Evolutionary conservation across 2,329 filamentous ascomycete genomes (phyloP).

Genomic region (Colletotrichum tamarilloi): DNA sequence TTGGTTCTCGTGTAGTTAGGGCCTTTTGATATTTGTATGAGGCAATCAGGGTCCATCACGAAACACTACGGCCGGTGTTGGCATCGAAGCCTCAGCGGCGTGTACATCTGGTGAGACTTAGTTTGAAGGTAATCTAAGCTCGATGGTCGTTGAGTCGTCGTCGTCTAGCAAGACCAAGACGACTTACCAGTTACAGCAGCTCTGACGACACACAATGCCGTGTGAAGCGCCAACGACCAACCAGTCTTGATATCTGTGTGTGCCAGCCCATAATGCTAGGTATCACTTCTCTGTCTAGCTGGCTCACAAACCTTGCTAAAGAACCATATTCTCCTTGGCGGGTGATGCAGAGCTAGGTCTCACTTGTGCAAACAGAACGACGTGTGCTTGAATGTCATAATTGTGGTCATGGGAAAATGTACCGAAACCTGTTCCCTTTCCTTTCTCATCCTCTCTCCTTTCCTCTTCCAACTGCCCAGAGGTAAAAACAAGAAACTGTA

Average conservation of each 20-base stretch:
- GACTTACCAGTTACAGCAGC: no score
- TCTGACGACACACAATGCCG: background rate
- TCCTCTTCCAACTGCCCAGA: background rate
- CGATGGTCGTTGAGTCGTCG: no score
- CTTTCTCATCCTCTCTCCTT: background rate
- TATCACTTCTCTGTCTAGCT: background rate
- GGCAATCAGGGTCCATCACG: no score
- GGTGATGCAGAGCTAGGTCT: background rate
- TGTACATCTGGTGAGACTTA: no score
- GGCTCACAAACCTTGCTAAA: background rate
- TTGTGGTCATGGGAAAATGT: background rate
- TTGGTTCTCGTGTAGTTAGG: no score
- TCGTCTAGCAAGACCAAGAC: no score
- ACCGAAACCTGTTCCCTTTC: background rate
- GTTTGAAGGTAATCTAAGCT: no score
- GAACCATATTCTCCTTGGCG: background rate
- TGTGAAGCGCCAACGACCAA: background rate
- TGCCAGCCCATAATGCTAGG: background rate
- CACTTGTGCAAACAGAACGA: background rate
- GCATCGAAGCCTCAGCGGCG: no score
- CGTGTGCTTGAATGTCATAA: background rate
- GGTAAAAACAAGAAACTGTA: constrained; percentile 14
- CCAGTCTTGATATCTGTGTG: background rate
- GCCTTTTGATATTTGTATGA: no score
- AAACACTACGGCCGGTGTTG: no score